These are phyloP conservation scores for Isoetes taiwanensis DNA, from an alignment of 75 land plant genomes.

Conservation along the genomic window DNA sequence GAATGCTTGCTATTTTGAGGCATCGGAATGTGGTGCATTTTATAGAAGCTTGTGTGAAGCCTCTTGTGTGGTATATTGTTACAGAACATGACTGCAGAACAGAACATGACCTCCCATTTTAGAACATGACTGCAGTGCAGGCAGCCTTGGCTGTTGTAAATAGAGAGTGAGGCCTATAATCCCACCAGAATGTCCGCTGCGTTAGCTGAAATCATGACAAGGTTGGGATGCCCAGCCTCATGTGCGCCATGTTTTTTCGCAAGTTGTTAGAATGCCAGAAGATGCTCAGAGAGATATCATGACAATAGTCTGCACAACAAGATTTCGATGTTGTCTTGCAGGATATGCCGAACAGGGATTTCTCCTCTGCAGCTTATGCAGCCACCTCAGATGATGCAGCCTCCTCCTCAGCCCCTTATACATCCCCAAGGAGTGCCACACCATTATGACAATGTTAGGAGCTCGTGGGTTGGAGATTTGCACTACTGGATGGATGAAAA, in stretches of 20 bases:
- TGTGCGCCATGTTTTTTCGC: conserved; percentile 50
- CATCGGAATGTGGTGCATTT: conserved; percentile 68
- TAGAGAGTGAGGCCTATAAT: conserved; percentile 52
- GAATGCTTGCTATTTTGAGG: conserved; percentile 48
- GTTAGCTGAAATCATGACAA: conserved; percentile 62
- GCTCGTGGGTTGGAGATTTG: too few species aligned
- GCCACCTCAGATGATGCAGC: too few species aligned
- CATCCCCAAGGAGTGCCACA: too few species aligned
- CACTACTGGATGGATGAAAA: too few species aligned
- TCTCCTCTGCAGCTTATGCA: too few species aligned
- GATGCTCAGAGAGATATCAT: conserved; percentile 59
- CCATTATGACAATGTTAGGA: too few species aligned
- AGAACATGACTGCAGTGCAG: conserved; percentile 83
- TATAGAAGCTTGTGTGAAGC: conserved; percentile 58
- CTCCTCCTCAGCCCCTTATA: too few species aligned
- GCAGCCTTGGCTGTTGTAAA: conserved; percentile 93
- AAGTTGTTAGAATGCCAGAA: conserved; percentile 73
- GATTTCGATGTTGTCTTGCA: conserved; percentile 66
- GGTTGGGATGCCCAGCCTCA: conserved; percentile 88
- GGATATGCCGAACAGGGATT: too few species aligned
- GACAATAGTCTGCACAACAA: conserved; percentile 65
- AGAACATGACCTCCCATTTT: conserved; percentile 55
- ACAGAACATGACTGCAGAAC: conserved; percentile 62
- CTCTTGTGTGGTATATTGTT: conserved; percentile 74
- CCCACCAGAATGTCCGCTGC: conserved; percentile 59